Base-by-base conservation (phyloP, 257 asterid species). In the Fraxinus pennsylvanica region DNA sequence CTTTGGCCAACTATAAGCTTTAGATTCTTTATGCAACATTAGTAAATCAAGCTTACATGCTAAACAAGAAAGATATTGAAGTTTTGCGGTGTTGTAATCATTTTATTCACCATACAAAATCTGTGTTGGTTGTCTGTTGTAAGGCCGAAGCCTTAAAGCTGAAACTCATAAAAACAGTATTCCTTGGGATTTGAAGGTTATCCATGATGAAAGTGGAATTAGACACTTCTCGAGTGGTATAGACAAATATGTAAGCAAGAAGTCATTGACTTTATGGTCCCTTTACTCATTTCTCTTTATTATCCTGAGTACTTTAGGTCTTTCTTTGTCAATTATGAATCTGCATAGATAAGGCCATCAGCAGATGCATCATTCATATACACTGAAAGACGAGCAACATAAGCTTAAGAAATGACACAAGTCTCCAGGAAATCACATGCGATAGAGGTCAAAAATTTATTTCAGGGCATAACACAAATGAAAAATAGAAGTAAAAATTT, bases 1-100 rank as follows among this genome's bases (percentile, higher is more conserved):
- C 97, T 91, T 91, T 90, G 91, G 88, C 96, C 90, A 92, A 91
- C 88, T 90, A 90, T 83, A 92, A 77, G 89, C 96, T 89, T 85
- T 91, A 94, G 86, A 86, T 89, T 91, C 96, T 85, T 90, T 91
- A 88, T 81, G 91, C 97, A 92, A 83, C 87, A 86, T 83, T 81
- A 88, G 85, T 86, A 86, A 83, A 89, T 90, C 84, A 92, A 88
- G 78, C 87, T 88, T 75, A 77, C 39, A 68, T 10, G 63, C 85
- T 72, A 68, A 47, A 79, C 19, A 80, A 54, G 78, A 50, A 77
- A 71, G 45, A 79, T 81, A 77, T 29, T 41, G 52, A 85, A 75
- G 82, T 74, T 85, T 71, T 81, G 71, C 85, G 71, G 81, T 73
- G 87, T 66, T 76, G 17, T 71, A 84, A 87, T 79, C 72, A 83